These are phyloP conservation scores for Ceraceosorus bombacis DNA, from an alignment of 1,284 basidiomycete genomes.

Conservation along the genomic window DNA sequence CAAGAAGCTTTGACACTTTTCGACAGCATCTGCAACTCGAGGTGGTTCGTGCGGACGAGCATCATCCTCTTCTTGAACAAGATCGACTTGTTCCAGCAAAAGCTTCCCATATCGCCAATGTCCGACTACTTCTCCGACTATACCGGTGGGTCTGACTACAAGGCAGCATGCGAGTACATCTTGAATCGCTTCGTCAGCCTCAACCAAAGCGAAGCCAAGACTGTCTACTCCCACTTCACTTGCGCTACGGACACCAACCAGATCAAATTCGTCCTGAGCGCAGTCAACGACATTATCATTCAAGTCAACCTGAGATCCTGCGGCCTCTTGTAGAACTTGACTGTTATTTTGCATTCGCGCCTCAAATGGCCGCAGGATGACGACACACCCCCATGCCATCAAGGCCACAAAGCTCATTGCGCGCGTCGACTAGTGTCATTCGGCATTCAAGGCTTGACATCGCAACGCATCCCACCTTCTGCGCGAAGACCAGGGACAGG, in stretches of 20 bases:
- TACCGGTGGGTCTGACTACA: conserved; percentile 37
- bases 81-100: conserved; percentile 92
- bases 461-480: too few relatives aligned
- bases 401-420: too few relatives aligned
- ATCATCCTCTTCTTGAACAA: conserved; percentile 42
- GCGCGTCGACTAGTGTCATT: too few relatives aligned
- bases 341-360: too few relatives aligned
- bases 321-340: conserved; percentile 5
- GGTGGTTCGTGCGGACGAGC: conserved; percentile 38
- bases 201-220: conserved; percentile 40
- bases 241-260: conserved; percentile 83
- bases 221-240: conserved; percentile 65
- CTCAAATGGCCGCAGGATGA: too few relatives aligned
- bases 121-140: conserved; percentile 74
- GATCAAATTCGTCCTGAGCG: conserved; percentile 56
- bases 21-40: conserved; percentile 59
- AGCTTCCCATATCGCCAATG: conserved; percentile 76
- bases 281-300: conserved; percentile 57
- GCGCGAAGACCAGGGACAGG: too few relatives aligned
- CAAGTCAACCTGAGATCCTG: conserved; percentile 12
- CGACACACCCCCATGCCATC: too few relatives aligned
- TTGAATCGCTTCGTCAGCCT: conserved; percentile 38
- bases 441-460: too few relatives aligned
- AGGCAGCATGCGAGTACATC: conserved; percentile 45
- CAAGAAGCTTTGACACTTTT: conserved; percentile 90